Percentiles rank a stretch among this genome's conserved stretches.
phyloP scores from a whole-genome alignment of 2,329 filamentous ascomycete species.

The Apiospora phragmitis region DNA sequence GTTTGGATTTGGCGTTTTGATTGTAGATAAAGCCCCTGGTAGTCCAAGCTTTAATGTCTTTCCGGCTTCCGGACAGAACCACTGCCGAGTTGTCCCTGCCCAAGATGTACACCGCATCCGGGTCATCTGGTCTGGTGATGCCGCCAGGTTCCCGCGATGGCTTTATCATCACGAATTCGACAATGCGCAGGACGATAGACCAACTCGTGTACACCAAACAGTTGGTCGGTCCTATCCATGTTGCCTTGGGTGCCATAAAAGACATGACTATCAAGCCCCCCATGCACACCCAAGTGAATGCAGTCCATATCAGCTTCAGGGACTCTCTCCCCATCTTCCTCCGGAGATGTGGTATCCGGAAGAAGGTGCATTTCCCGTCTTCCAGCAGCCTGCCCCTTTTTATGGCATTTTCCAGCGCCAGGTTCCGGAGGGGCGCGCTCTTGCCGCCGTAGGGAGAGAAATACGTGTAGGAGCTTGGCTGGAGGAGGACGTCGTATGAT shows the following conservation, averaged over 20 bases:
- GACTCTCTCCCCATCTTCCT: not conserved
- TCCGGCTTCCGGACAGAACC: not conserved
- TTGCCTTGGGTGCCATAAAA: not conserved
- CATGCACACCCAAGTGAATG: not conserved
- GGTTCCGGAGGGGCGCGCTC: not conserved
- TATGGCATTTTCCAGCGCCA: not conserved
- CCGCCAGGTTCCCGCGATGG: not conserved
- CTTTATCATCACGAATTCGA: not conserved
- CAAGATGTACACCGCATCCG: not conserved
- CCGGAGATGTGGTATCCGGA: too few relatives aligned
- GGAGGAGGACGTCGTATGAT: not conserved
- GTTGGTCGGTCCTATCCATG: not conserved
- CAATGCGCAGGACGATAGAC: not conserved
- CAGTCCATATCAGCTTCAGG: not conserved
- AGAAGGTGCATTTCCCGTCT: not conserved
- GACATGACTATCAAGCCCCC: not conserved
- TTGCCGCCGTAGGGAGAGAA: slow-evolving; percentile 2
- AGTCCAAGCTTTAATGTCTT: not conserved
- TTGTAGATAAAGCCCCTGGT: not conserved
- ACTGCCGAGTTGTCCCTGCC: not conserved
- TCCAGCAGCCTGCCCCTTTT: not conserved
- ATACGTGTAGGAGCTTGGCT: not conserved
- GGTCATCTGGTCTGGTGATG: not conserved
- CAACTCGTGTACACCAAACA: not conserved
- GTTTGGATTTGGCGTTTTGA: not conserved